Evolutionary conservation across 2,329 filamentous ascomycete genomes (phyloP).

Genomic region (Xylariaceae sp.): DNA sequence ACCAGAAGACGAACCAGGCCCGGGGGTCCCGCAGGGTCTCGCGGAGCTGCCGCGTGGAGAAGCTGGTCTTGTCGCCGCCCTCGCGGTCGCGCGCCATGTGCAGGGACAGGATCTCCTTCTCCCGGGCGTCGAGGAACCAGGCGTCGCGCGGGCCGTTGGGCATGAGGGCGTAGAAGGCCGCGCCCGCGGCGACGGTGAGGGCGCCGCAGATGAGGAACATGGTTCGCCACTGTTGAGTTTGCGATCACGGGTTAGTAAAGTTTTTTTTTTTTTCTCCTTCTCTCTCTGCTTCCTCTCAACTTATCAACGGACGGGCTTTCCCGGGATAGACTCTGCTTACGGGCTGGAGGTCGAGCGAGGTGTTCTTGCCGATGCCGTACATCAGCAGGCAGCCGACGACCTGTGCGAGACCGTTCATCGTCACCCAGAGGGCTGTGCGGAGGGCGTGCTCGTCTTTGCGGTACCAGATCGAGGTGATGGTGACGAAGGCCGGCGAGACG

Average conservation of each 20-base stretch:
- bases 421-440: constrained; percentile 35
- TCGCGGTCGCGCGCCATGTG: constrained; percentile 30
- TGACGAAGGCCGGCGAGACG: constrained; percentile 30
- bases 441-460: constrained; percentile 31
- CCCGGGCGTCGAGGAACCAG: constrained; percentile 42
- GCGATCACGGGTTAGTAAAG: neutral
- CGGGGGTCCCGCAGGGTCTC: constrained; percentile 40
- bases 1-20: constrained; percentile 40
- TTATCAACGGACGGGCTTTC: too few relatives aligned
- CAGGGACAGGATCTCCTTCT: constrained; percentile 36
- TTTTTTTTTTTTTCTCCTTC: too few relatives aligned
- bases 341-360: constrained; percentile 31
- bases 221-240: neutral
- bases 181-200: constrained; percentile 37
- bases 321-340: too few relatives aligned
- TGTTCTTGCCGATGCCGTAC: constrained; percentile 45
- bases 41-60: constrained; percentile 37
- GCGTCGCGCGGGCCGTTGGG: constrained; percentile 41
- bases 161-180: constrained; percentile 42
- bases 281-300: too few relatives aligned
- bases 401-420: constrained; percentile 42
- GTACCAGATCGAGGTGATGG: constrained; percentile 40
- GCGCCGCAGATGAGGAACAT: constrained; percentile 33
- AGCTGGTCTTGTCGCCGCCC: constrained; percentile 34
- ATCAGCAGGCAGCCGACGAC: constrained; percentile 42